phyloP scores from a whole-genome alignment of 2,329 filamentous ascomycete species.

The Cercospora sesami region DNA sequence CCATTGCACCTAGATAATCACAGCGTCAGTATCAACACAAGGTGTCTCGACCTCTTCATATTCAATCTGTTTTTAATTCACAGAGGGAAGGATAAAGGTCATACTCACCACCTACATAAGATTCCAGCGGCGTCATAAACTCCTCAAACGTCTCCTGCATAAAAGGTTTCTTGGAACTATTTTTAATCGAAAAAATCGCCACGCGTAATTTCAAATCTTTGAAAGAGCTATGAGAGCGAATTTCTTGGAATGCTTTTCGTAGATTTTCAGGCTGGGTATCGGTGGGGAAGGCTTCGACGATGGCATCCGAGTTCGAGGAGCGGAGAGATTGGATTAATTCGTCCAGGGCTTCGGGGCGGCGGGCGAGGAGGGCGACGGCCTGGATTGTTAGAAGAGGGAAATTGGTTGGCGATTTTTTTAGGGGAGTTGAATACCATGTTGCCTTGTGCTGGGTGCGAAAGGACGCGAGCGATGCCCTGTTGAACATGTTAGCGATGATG shows the following conservation, averaged over 20 bases:
- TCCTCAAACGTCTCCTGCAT: conserved; percentile 55
- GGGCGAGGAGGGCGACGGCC: conserved; percentile 56
- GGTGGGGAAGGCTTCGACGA: conserved; percentile 55
- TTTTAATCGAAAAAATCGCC: conserved; percentile 59
- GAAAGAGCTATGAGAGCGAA: conserved; percentile 53
- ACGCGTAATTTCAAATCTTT: conserved; percentile 50
- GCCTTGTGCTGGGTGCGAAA: conserved; percentile 53
- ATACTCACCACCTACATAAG: conserved; percentile 51
- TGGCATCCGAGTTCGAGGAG: conserved; percentile 44
- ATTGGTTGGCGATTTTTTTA: no score
- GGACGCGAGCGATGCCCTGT: conserved; percentile 55
- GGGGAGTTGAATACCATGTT: conserved; percentile 42
- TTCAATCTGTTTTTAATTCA: no score
- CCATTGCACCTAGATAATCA: conserved; percentile 50
- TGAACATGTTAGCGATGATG: background rate
- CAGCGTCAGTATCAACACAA: no score
- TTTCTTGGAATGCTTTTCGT: conserved; percentile 51
- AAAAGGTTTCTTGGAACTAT: conserved; percentile 57
- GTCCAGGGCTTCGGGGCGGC: conserved; percentile 49
- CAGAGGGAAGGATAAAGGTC: no score
- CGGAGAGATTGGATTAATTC: conserved; percentile 47
- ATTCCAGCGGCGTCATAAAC: conserved; percentile 51
- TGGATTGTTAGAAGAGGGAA: background rate
- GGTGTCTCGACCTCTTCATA: no score
- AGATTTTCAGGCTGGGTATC: conserved; percentile 53